Conservation (phyloP, 176 grass and related monocot genomes). For the Eremochloa ophiuroides region DNA sequence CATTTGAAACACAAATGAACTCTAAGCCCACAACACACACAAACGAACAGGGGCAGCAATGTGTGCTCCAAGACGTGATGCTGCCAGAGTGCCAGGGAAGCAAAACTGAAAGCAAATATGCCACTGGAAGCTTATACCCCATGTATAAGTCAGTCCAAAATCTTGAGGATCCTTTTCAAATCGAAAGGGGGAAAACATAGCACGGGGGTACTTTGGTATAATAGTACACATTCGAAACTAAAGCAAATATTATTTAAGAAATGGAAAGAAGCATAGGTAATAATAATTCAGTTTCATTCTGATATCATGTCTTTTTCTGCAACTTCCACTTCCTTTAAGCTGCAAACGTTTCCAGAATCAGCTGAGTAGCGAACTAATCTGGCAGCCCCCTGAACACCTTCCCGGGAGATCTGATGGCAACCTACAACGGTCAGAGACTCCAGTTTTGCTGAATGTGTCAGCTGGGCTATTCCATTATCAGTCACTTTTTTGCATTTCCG, state of each 20-base stretch:
- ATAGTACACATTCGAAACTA: not conserved
- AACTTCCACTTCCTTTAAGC: not conserved
- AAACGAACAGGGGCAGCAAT: not conserved
- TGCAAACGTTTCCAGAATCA: not conserved
- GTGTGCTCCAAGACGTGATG: too few relatives aligned
- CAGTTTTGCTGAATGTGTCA: conserved; percentile 26
- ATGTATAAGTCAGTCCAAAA: not conserved
- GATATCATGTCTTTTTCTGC: not conserved
- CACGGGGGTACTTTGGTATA: not conserved
- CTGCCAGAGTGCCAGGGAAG: not conserved
- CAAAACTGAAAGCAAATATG: not conserved
- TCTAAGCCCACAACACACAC: too few relatives aligned
- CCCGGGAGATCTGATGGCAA: conserved; percentile 33
- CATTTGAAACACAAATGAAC: too few relatives aligned
- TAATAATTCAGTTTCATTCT: not conserved
- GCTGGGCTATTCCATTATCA: conserved; percentile 24
- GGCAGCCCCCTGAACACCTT: conserved; percentile 43
- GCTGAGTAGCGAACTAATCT: conserved; percentile 27
- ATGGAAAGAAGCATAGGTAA: not conserved
- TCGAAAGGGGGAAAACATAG: not conserved
- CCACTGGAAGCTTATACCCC: not conserved
- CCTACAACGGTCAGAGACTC: conserved; percentile 38
- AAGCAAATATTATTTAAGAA: not conserved
- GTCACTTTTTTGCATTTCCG: conserved; percentile 44
- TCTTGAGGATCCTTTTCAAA: not conserved